Evolutionary conservation across 73 alveolate species (phyloP), one percentile per base, ranked within the genome.

Genomic region (Paramecium caudatum): DNA sequence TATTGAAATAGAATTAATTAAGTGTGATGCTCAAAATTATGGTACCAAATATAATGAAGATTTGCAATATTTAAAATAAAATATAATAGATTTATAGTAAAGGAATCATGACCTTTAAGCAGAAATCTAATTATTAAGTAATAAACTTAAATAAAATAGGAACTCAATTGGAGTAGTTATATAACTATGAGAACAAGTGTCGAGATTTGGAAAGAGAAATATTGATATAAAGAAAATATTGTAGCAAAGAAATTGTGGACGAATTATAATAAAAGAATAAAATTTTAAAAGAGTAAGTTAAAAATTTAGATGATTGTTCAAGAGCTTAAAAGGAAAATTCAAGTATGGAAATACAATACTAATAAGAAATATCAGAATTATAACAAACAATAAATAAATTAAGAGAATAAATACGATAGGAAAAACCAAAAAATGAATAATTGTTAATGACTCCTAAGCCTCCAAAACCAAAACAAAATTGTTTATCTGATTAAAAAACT

Each of bases 391-490:
- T 49, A 1, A 19, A 30, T 21, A 1, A 16, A 49, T 16, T 13
- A 49, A 34, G 25, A 19, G 17, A 49, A 49, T 49, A 49, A 49
- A 49, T 49, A n/a, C 17, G 10, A 15, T 21, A 49, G 17, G 17
- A 49, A 19, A 21, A 6, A 21, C 25, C 17, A 49, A 49, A 21
- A 3, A 49, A 49, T 21, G 5, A 49, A 49, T 49, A 49, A n/a
- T 21, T 34, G 2, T 19, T 21, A 49, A 34, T 21, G 23, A 49
- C 70, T 19, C 70, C 70, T 21, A 49, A 49, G 39, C 17, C 25
- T 49, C 70, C 70, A 49, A 49, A 49, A 49, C 70, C 70, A 3
- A 49, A 49, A 49, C 19, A 21, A 0, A 49, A 49, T 49, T 13
- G 70, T 16, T 49, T 49, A 49, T 49, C 70, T 21, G 70, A 49